Evolutionary conservation across 2,329 filamentous ascomycete species (phyloP), one percentile per base, ranked within the genome.

Genomic region (Fusarium bactridioides): DNA sequence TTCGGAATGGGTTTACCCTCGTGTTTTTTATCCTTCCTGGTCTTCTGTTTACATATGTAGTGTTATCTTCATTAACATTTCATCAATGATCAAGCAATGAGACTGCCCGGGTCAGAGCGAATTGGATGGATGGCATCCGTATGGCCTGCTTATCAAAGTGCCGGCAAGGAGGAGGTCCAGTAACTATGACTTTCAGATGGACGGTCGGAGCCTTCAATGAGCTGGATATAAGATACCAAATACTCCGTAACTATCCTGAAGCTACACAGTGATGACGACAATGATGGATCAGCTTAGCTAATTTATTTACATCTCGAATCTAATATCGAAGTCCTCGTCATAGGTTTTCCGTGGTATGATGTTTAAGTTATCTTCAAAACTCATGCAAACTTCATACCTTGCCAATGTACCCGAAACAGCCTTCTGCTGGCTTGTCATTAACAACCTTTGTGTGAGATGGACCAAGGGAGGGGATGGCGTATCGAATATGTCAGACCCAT

Each of bases 401-500:
- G 29, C 61, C 35, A 44, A 47, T 25, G 56, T 38, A 38, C 47
- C 33, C 15, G 25, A 11, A 33, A 35, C 59, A 37, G 35, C 41
- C 50, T 41, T 23, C 40, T 41, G n/a, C 23, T 33, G 45, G 33
- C 29, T 48, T 41, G 19, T 33, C 19, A 44, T 29, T 15, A 16
- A 59, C n/a, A 29, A 44, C 40, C 27, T 51, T 51, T 25, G 7
- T 25, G 35, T n/a, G 51, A 58, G 40, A 43, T 27, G 35, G 23
- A 57, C 57, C 23, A 44, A 29, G 44, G 50, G 61, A 59, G 59
- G 47, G 62, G 57, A 67, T 54, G 47, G 51, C 47, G 50, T 57
- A 65, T 71, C 63, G 66, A 72, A 72, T 50, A 72, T 62, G 45
- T 67, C 60, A 58, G 59, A 65, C 69, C 40, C 33, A 53, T 68